phyloP scores from a whole-genome alignment of 148 eudicot species.

The Salicornia ramosissima region DNA sequence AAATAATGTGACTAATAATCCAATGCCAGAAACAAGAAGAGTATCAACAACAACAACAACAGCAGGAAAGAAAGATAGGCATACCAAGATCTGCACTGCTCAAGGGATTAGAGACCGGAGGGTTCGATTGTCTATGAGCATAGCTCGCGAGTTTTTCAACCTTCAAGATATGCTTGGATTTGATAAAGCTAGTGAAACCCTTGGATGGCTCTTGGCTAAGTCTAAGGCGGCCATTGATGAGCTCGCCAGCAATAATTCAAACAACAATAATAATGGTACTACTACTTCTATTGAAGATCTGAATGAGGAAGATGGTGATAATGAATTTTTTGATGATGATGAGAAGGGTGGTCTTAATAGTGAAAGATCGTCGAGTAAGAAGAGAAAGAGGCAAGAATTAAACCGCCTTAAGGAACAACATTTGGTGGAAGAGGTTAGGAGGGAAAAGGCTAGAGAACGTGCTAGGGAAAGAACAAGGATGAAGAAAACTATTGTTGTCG shows the following conservation, averaged over 20 bases:
- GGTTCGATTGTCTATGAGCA: slow-evolving; percentile 40
- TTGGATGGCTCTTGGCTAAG: slow-evolving; percentile 39
- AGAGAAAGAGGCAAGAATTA: background rate
- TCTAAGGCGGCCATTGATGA: slow-evolving; percentile 37
- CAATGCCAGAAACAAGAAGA: slow-evolving; percentile 12
- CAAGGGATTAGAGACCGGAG: slow-evolving; percentile 44
- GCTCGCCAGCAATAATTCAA: slow-evolving; percentile 12
- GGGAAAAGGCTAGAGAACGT: slow-evolving; percentile 32
- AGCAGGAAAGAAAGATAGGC: slow-evolving; percentile 38
- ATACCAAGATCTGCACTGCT: slow-evolving; percentile 44
- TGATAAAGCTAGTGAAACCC: slow-evolving; percentile 45
- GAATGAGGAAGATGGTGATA: background rate
- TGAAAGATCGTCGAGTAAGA: background rate
- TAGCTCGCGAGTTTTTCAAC: slow-evolving; percentile 39
- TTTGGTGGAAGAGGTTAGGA: background rate
- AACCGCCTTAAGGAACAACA: too few relatives aligned
- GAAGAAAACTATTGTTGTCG: slow-evolving; percentile 22
- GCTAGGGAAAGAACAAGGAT: slow-evolving; percentile 33
- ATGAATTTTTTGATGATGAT: background rate
- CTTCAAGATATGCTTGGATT: slow-evolving; percentile 49
- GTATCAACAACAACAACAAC: too few relatives aligned
- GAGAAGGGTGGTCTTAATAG: background rate
- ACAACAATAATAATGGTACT: background rate
- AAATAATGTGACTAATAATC: background rate
- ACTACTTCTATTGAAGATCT: background rate